Conservation (phyloP, 768 basidiomycete species). For the Lactarius tabidus region DNA sequence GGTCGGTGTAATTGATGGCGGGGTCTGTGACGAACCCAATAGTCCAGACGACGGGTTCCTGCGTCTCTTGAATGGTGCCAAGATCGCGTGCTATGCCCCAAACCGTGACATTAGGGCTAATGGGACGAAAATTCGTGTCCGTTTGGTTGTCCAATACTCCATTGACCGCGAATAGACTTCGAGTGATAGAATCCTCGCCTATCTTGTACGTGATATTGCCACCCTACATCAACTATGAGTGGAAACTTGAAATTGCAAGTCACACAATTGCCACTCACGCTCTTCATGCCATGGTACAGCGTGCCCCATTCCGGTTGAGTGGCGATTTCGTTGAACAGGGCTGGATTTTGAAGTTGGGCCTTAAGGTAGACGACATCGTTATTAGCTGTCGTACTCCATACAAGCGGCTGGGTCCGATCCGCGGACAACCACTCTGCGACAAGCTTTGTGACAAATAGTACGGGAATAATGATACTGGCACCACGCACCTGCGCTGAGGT, state of each 20-base stretch:
- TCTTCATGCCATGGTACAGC: not conserved
- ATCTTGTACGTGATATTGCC: not conserved
- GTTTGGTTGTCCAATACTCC: not conserved
- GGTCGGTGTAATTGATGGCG: not conserved
- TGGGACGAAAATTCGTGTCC: not conserved
- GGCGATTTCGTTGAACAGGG: not conserved
- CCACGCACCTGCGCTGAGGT: not conserved
- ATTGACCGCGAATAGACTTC: not conserved
- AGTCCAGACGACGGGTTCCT: not conserved
- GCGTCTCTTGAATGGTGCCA: not conserved
- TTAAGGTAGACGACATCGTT: not conserved
- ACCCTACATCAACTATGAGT: not conserved
- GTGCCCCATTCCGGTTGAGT: not conserved
- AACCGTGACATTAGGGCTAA: not conserved
- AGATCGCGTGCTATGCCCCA: not conserved
- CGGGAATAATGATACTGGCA: no score
- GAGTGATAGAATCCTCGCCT: not conserved
- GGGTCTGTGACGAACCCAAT: not conserved
- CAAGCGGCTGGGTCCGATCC: not conserved
- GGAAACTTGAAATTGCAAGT: not conserved
- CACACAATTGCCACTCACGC: not conserved
- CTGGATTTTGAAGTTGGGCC: not conserved
- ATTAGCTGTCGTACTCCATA: not conserved
- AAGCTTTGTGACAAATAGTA: not conserved
- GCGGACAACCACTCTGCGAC: not conserved